A percentile compares a stretch with the other conserved stretches of the same genome.
phyloP scores from a whole-genome alignment of 169 alveolate species.

The Besnoitia besnoiti region DNA sequence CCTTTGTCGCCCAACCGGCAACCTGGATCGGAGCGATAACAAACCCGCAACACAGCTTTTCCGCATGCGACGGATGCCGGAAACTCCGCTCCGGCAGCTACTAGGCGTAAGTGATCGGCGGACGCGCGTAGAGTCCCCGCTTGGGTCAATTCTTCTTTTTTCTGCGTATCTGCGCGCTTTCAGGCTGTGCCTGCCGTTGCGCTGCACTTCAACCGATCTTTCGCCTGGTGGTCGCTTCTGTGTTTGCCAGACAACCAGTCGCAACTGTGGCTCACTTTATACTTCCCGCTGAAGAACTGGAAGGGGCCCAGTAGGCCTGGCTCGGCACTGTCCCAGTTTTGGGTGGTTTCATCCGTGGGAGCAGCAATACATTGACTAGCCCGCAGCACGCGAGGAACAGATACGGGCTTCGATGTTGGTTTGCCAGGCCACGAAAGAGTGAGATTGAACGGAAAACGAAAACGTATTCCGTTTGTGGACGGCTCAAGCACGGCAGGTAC shows the following conservation, averaged over 20 bases:
- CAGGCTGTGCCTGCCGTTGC: too few relatives aligned
- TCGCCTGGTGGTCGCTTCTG: too few relatives aligned
- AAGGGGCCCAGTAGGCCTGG: conserved; percentile 56
- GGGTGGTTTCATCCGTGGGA: neutral
- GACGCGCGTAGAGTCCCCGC: too few relatives aligned
- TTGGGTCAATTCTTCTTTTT: too few relatives aligned
- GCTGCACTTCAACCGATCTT: too few relatives aligned
- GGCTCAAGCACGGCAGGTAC: neutral
- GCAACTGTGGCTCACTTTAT: conserved; percentile 60
- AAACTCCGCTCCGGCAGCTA: too few relatives aligned
- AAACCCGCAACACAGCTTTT: too few relatives aligned
- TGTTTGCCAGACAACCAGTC: too few relatives aligned
- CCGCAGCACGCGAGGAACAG: conserved; percentile 23
- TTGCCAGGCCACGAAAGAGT: neutral
- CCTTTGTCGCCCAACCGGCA: conserved; percentile 19
- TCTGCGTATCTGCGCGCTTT: too few relatives aligned
- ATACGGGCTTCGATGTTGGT: too few relatives aligned
- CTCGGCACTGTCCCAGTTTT: neutral
- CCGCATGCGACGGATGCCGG: too few relatives aligned
- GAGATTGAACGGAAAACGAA: neutral
- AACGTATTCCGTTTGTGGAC: neutral
- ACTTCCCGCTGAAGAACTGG: conserved; percentile 66
- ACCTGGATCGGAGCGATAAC: neutral
- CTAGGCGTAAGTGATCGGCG: too few relatives aligned
- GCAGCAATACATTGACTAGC: conserved; percentile 2